Base-by-base conservation (phyloP, 2,329 filamentous ascomycete genomes). In the Cladophialophora chaetospira region DNA sequence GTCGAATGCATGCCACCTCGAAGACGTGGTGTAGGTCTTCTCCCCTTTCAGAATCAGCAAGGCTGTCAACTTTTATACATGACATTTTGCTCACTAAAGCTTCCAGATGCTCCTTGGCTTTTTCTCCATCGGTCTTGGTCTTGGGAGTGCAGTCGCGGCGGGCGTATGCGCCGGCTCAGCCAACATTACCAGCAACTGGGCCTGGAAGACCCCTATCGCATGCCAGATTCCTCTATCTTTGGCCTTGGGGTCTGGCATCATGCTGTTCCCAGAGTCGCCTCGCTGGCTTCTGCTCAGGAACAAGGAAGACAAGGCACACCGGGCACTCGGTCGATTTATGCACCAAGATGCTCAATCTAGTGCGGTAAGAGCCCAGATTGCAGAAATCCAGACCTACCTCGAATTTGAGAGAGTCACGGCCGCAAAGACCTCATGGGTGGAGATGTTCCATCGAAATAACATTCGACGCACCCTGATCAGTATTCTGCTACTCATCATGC, bases 1-100 rank as follows among this genome's bases (percentile, higher is more conserved):
- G 79, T 79, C 0, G 80, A 82, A 57, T 79, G 77, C 57, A 70
- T 77, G 0, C 79, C 80, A 0, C 72, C 78, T 2, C 69, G 71
- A 15, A 81, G 81, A 52, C 77, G 79, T 3, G 80, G 79, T n/a
- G n/a, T n/a, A n/a, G n/a, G n/a, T n/a, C n/a, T n/a, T n/a, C n/a
- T n/a, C n/a, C n/a, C n/a, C n/a, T n/a, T n/a, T n/a, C n/a, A n/a
- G n/a, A n/a, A n/a, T n/a, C n/a, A n/a, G n/a, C n/a, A n/a, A n/a
- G n/a, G n/a, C n/a, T n/a, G n/a, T n/a, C n/a, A n/a, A n/a, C n/a
- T n/a, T n/a, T n/a, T n/a, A n/a, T n/a, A n/a, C n/a, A n/a, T n/a
- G n/a, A n/a, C n/a, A n/a, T n/a, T n/a, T n/a, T n/a, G n/a, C n/a
- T n/a, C n/a, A n/a, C n/a, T n/a, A n/a, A n/a, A n/a, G n/a, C n/a